Percentiles rank a stretch among this genome's conserved stretches.
phyloP scores from a whole-genome alignment of 1,284 basidiomycete species.

The Wolfiporia cocos region DNA sequence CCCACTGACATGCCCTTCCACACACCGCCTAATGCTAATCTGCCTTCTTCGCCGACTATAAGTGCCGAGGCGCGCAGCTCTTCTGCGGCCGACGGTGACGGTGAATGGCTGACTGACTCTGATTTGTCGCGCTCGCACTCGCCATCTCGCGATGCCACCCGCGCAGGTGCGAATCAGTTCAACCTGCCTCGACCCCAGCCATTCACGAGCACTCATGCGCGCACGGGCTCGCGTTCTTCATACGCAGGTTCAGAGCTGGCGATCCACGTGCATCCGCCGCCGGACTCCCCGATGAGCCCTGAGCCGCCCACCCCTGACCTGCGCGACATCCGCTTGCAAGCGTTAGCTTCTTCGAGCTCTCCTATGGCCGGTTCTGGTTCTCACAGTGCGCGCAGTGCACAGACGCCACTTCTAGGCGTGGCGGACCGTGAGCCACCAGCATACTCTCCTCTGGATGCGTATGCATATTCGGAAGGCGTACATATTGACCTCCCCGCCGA shows the following conservation, averaged over 20 bases:
- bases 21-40: conserved; percentile 40
- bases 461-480: conserved; percentile 73
- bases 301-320: conserved; percentile 76
- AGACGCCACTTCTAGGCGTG: conserved; percentile 11
- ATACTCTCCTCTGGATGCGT: conserved; percentile 79
- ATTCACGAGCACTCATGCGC: conserved; percentile 27
- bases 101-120: conserved; percentile 15
- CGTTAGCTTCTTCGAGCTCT: conserved; percentile 39
- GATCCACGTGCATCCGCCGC: conserved; percentile 66
- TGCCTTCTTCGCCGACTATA: conserved; percentile 40
- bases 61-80: conserved; percentile 16
- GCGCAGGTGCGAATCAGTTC: conserved; percentile 77
- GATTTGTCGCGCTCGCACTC: conserved; percentile 35
- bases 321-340: conserved; percentile 73
- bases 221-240: conserved; percentile 27
- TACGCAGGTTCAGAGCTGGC: conserved; percentile 53
- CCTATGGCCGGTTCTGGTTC: conserved; percentile 9
- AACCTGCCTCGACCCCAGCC: conserved; percentile 53
- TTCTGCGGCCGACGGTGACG: conserved; percentile 15
- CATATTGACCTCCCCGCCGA: conserved; percentile 80
- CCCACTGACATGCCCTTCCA: conserved; percentile 63
- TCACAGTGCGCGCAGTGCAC: conserved; percentile 13
- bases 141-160: conserved; percentile 24
- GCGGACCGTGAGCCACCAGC: conserved; percentile 56
- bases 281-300: conserved; percentile 66